Conservation (phyloP, 2,329 filamentous ascomycete genomes). For the Dothistroma septosporum region DNA sequence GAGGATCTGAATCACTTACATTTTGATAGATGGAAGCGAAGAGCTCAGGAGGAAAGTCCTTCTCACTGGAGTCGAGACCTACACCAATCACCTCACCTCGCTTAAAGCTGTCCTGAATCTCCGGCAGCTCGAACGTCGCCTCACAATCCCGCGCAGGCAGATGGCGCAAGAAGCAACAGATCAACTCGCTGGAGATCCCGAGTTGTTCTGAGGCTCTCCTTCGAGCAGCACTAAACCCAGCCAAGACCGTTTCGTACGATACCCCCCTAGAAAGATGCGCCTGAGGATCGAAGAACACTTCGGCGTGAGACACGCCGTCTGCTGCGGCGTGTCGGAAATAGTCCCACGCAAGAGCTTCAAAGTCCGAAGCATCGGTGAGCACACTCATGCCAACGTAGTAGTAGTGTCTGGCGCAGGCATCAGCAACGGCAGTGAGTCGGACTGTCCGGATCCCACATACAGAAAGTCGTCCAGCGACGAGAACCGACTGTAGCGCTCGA, state of each 20-base stretch:
- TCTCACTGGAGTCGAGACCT: slow-evolving; percentile 62
- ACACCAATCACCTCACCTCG: slow-evolving; percentile 56
- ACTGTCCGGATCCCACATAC: background rate
- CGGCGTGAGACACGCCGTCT: slow-evolving; percentile 69
- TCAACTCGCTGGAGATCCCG: slow-evolving; percentile 62
- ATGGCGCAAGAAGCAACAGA: slow-evolving; percentile 70
- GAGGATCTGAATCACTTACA: background rate
- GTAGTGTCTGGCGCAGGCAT: slow-evolving; percentile 45
- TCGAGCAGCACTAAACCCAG: slow-evolving; percentile 60
- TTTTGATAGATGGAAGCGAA: slow-evolving; percentile 60
- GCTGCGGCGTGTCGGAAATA: slow-evolving; percentile 64
- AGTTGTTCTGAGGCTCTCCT: slow-evolving; percentile 58
- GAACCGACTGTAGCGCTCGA: slow-evolving; percentile 63
- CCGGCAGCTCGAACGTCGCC: slow-evolving; percentile 42
- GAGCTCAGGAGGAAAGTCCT: slow-evolving; percentile 44
- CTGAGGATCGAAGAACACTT: slow-evolving; percentile 79
- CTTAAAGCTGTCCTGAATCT: slow-evolving; percentile 44
- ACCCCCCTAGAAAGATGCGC: slow-evolving; percentile 64
- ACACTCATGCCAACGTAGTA: slow-evolving; percentile 75
- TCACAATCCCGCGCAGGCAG: slow-evolving; percentile 58
- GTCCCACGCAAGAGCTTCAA: slow-evolving; percentile 65
- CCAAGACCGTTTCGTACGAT: slow-evolving; percentile 58
- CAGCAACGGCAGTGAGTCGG: background rate
- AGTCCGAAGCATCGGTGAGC: slow-evolving; percentile 62
- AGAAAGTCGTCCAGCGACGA: slow-evolving; percentile 72